These are phyloP conservation scores for Thielaviopsis ethacetica DNA, from an alignment of 2,329 filamentous ascomycete genomes.

Conservation along the genomic window DNA sequence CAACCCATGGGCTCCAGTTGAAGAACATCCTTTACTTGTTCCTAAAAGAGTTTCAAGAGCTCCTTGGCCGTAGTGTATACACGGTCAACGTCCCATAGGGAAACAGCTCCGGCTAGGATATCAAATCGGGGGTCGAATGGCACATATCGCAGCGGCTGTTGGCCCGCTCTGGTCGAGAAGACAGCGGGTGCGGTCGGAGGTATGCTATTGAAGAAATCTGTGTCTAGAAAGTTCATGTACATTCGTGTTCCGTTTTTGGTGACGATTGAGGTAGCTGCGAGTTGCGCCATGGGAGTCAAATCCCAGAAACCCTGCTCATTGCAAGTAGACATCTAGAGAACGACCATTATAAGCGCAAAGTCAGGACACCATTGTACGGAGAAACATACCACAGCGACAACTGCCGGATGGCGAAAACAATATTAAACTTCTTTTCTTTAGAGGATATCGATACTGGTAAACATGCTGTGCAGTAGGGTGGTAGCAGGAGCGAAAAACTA, in stretches of 20 bases:
- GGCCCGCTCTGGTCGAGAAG: background rate
- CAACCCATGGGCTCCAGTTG: background rate
- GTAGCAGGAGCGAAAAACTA: too few relatives aligned
- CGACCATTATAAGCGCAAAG: too few relatives aligned
- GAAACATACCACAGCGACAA: too few relatives aligned
- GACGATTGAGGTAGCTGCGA: background rate
- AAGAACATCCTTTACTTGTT: background rate
- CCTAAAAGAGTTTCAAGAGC: background rate
- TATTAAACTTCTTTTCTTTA: too few relatives aligned
- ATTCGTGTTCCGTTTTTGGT: background rate
- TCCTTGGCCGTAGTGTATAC: background rate
- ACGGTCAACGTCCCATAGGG: background rate
- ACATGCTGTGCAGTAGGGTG: too few relatives aligned
- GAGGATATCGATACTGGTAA: too few relatives aligned
- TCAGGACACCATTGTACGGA: too few relatives aligned
- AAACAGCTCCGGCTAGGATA: background rate
- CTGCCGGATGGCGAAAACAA: too few relatives aligned
- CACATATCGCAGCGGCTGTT: background rate
- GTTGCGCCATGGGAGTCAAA: background rate
- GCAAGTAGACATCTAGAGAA: background rate
- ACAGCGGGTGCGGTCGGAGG: background rate
- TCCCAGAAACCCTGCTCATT: background rate
- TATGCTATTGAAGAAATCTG: background rate
- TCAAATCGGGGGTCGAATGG: background rate
- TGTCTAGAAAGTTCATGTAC: background rate